Evolutionary conservation across 2,329 filamentous ascomycete genomes (phyloP).

Genomic region (Graphilbum sp.): DNA sequence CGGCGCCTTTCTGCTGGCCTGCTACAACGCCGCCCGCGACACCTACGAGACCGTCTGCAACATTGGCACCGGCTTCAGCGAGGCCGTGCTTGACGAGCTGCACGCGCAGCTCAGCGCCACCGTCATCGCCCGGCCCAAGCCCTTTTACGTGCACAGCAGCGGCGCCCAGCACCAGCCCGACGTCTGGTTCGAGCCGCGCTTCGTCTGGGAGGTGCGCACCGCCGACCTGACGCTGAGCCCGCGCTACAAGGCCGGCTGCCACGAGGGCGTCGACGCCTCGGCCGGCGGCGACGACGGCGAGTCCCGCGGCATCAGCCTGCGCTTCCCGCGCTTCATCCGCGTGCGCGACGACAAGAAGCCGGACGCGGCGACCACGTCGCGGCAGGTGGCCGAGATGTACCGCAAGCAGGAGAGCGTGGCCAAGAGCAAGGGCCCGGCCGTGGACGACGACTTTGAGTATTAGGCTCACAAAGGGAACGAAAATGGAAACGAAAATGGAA

Average conservation of each 20-base stretch:
- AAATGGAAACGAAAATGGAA: no score
- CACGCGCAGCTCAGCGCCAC: conserved; percentile 59
- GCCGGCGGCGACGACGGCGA: conserved; percentile 26
- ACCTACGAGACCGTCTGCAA: conserved; percentile 95
- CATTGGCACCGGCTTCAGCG: conserved; percentile 92
- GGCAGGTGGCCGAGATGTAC: conserved; percentile 94
- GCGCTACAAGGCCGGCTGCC: conserved; percentile 77
- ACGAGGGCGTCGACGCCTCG: conserved; percentile 60
- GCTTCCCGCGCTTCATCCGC: conserved; percentile 89
- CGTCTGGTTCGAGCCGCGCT: conserved; percentile 91
- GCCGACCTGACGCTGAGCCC: conserved; percentile 88
- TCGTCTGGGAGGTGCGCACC: conserved; percentile 96
- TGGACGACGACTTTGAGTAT: conserved; percentile 98
- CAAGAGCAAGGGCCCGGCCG: conserved; percentile 70
- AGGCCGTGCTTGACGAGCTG: conserved; percentile 80
- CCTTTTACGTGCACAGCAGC: conserved; percentile 76
- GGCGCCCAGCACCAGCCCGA: conserved; percentile 89
- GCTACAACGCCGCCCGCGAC: conserved; percentile 68
- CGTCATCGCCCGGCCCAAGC: conserved; percentile 79
- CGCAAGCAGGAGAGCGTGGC: conserved; percentile 78
- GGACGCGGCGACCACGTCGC: conserved; percentile 69
- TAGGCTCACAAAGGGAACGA: conserved; percentile 19
- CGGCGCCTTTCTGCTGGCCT: conserved; percentile 87
- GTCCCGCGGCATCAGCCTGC: conserved; percentile 60
- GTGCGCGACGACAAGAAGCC: conserved; percentile 90